Conservation (phyloP, 2,329 filamentous ascomycete genomes). For the Cucurbitaria berberidis region DNA sequence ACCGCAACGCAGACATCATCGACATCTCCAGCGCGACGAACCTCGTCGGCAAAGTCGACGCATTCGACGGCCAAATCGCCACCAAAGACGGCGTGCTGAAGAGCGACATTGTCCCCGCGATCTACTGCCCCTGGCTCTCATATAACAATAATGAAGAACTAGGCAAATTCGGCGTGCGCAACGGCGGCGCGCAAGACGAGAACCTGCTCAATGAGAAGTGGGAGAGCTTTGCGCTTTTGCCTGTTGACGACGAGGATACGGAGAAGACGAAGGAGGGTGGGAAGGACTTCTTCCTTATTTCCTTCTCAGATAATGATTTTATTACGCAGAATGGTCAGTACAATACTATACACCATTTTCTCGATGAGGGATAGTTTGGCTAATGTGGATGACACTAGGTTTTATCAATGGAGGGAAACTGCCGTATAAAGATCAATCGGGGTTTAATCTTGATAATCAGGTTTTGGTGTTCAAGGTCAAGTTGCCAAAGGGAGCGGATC, state of each 20-base stretch:
- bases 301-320: conserved; percentile 75
- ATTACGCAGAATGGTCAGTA: conserved; percentile 70
- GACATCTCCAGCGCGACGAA: conserved; percentile 68
- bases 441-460: conserved; percentile 66
- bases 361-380: not conserved
- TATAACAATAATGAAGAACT: conserved; percentile 71
- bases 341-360: not conserved
- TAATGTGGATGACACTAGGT: conserved; percentile 43
- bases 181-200: conserved; percentile 67
- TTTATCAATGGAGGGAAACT: conserved; percentile 64
- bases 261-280: conserved; percentile 44
- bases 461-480: conserved; percentile 67
- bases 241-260: conserved; percentile 55
- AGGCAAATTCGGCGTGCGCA: conserved; percentile 69
- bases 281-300: conserved; percentile 73
- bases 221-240: conserved; percentile 71
- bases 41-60: conserved; percentile 57
- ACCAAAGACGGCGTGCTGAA: conserved; percentile 61
- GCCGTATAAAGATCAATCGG: conserved; percentile 62
- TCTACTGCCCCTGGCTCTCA: conserved; percentile 71
- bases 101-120: conserved; percentile 60
- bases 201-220: conserved; percentile 76
- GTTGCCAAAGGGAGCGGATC: conserved; percentile 50
- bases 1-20: conserved; percentile 73
- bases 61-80: conserved; percentile 53